Evolutionary conservation across 306 rosid genomes (phyloP), one percentile per base, ranked within the genome.

Genomic region (Dalbergia cochinchinensis): DNA sequence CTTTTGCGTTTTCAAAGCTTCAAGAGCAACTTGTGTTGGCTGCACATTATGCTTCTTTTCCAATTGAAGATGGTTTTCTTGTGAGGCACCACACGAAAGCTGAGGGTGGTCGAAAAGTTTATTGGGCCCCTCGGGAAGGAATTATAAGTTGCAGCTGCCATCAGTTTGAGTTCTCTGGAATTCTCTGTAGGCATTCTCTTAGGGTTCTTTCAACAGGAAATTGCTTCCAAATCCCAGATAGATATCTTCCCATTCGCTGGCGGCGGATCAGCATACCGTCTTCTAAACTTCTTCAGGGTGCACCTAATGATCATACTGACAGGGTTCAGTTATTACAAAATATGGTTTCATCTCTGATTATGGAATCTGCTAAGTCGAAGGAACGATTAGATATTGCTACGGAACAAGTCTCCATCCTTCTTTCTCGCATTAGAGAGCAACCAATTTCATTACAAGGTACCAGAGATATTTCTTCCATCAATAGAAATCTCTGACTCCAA

Each of bases 11-110:
- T 73, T 92, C 95, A 15, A 94, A 92, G 90, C 97, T 94, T 79
- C 97, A 91, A 84, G 98, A 94, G 81, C 97, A 94, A 82, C 95
- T 94, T 65, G 98, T 94, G 66, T 85, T 94, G 94, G 98, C 98
- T 60, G 97, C 97, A 53, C 97, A 94, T 84, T 94, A 92, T 78
- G 98, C 98, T 9, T 92, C 91, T 11, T 94, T 94, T 83, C 91
- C 95, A 69, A 71, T 92, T 71, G 97, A 94, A 65, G 97, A 91
- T 78, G 86, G 95, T 74, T 94, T 92, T 85, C 94, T 94, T 74
- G 98, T 94, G 74, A 89, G 98, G 83, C 98, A 94, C 83, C 98
- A 92, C 85, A 94, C 97, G 16, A 94, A 94, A 87, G 77, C 83
- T 14, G 98, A 94, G 69, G 98, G 94, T 41, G 98, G 98, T 58